phyloP scores from a whole-genome alignment of 768 basidiomycete species.

The Hericium rajendrae region DNA sequence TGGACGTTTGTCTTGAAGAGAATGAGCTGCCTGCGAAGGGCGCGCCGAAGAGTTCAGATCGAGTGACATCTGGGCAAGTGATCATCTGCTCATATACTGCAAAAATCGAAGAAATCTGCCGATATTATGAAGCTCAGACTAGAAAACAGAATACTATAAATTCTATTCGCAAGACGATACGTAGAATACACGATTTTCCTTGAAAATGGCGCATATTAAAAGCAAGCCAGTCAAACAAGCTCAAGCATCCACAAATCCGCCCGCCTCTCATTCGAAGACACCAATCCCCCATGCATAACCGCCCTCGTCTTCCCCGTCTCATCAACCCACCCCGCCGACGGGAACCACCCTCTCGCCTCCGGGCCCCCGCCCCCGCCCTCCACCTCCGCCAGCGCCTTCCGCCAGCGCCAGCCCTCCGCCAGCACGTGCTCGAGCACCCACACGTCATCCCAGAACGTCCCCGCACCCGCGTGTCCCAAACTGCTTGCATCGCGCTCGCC shows the following conservation, averaged over 20 bases:
- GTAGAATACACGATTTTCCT: too few species aligned
- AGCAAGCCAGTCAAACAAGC: not conserved
- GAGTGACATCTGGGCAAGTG: too few species aligned
- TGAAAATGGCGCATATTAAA: too few species aligned
- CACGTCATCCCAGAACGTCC: conserved; percentile 30
- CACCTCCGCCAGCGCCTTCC: not conserved
- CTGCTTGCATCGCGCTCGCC: conserved; percentile 28
- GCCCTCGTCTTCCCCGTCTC: not conserved
- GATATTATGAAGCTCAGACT: too few species aligned
- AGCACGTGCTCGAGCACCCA: conserved; percentile 23
- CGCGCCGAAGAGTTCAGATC: too few species aligned
- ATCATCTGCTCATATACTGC: too few species aligned
- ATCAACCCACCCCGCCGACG: not conserved
- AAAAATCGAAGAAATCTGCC: too few species aligned
- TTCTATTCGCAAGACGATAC: too few species aligned
- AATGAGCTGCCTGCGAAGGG: too few species aligned
- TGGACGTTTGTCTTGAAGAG: too few species aligned
- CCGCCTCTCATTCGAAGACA: not conserved
- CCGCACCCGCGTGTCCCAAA: conserved; percentile 30
- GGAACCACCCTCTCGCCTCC: not conserved
- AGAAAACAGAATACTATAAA: too few species aligned
- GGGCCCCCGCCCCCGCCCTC: not conserved
- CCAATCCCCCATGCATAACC: not conserved
- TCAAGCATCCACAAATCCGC: not conserved
- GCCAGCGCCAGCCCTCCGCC: not conserved